Percentiles rank a stretch among this genome's conserved stretches.
These are phyloP conservation scores for Pyrenophora teres DNA, from an alignment of 2,329 filamentous ascomycete genomes.

Conservation along the genomic window DNA sequence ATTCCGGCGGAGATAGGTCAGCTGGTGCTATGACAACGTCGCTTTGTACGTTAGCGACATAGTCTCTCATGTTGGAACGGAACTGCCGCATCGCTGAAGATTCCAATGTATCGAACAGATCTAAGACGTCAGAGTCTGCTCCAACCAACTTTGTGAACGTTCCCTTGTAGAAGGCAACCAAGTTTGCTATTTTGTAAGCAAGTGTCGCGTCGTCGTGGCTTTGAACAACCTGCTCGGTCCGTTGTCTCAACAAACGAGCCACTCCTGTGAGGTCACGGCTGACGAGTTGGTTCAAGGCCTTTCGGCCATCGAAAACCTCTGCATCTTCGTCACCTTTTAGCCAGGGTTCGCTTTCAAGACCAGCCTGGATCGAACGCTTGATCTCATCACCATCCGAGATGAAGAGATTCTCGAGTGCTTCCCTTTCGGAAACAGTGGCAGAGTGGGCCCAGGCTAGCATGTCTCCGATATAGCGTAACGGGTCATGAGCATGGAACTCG, in stretches of 20 bases:
- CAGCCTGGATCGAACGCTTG: constrained; percentile 77
- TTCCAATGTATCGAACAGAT: constrained; percentile 70
- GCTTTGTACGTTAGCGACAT: constrained; percentile 73
- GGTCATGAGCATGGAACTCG: constrained; percentile 89
- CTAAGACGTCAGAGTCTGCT: constrained; percentile 68
- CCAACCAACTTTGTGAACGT: constrained; percentile 84
- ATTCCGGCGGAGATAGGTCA: constrained; percentile 79
- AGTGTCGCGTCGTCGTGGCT: constrained; percentile 88
- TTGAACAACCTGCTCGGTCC: constrained; percentile 89
- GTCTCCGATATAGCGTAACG: constrained; percentile 88
- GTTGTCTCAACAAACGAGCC: constrained; percentile 80
- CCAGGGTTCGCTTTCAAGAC: constrained; percentile 85
- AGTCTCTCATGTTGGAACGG: constrained; percentile 77
- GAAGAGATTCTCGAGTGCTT: constrained; percentile 89
- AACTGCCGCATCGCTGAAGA: constrained; percentile 82
- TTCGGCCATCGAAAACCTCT: constrained; percentile 74
- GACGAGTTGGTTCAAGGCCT: constrained; percentile 82
- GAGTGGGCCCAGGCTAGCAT: constrained; percentile 99
- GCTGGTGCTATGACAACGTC: constrained; percentile 71
- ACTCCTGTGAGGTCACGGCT: constrained; percentile 84
- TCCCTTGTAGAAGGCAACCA: constrained; percentile 84
- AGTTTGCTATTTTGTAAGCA: constrained; percentile 86
- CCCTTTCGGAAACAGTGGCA: constrained; percentile 87
- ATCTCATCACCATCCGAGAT: constrained; percentile 89
- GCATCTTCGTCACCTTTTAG: constrained; percentile 60